Evolutionary conservation across 148 eudicot species (phyloP).

Genomic region (Drosera capensis): DNA sequence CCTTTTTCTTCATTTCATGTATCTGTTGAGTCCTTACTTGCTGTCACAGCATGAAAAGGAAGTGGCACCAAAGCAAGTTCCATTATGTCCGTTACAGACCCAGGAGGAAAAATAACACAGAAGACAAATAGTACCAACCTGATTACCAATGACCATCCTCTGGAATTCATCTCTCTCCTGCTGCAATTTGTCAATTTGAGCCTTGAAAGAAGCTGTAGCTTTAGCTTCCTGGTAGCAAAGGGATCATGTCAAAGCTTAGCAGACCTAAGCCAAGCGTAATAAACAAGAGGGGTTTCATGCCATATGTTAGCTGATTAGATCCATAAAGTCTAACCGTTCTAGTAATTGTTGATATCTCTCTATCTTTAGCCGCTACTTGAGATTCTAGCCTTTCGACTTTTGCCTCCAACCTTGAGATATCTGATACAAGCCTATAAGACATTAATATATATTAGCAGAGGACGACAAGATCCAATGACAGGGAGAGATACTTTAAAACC

Average conservation of each 20-base stretch:
- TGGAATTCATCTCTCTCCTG: slow-evolving; percentile 98
- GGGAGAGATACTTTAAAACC: background rate
- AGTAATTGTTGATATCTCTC: slow-evolving; percentile 92
- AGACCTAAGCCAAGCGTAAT: slow-evolving; percentile 1
- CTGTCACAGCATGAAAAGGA: slow-evolving; percentile 21
- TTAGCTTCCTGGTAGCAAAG: slow-evolving; percentile 69
- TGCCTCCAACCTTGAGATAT: slow-evolving; percentile 89
- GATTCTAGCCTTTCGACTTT: slow-evolving; percentile 92
- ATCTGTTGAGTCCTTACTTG: slow-evolving; percentile 93
- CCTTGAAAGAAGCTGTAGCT: slow-evolving; percentile 74
- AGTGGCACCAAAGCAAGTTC: slow-evolving; percentile 2
- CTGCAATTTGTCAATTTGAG: slow-evolving; percentile 92
- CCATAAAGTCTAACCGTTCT: slow-evolving; percentile 43
- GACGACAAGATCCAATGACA: background rate
- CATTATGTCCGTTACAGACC: background rate
- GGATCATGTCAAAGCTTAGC: slow-evolving; percentile 3
- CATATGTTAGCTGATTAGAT: background rate
- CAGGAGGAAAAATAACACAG: background rate
- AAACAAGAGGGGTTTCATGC: background rate
- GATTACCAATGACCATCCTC: slow-evolving; percentile 97
- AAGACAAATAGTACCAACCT: slow-evolving; percentile 29
- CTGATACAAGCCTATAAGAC: slow-evolving; percentile 55
- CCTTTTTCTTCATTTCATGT: slow-evolving; percentile 98
- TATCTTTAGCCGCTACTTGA: slow-evolving; percentile 66
- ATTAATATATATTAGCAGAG: background rate